These are phyloP conservation scores for Diaporthe citri DNA, from an alignment of 2,329 filamentous ascomycete genomes.

Conservation along the genomic window DNA sequence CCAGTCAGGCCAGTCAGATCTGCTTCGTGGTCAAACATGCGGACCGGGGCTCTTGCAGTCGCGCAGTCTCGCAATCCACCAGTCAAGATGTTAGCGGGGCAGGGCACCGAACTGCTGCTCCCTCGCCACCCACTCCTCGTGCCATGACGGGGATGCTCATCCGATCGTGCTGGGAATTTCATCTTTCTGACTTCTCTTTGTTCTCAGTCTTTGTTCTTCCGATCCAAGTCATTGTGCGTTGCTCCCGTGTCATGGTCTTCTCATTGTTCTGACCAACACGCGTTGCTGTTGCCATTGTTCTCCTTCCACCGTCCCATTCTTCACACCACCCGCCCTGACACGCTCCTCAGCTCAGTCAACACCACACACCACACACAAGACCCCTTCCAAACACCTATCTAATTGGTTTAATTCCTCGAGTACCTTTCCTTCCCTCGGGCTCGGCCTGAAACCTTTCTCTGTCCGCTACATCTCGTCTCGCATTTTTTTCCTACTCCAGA, in stretches of 20 bases:
- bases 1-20: conserved; percentile 39
- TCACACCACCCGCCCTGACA: neutral
- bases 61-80: conserved; percentile 3
- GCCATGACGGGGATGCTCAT: neutral
- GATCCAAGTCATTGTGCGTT: conserved; percentile 6
- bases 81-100: neutral
- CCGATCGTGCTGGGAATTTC: neutral
- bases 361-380: neutral
- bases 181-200: conserved; percentile 13
- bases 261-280: conserved; percentile 35
- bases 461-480: neutral
- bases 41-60: conserved; percentile 1
- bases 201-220: conserved; percentile 27
- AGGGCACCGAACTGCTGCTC: neutral
- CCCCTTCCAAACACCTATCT: neutral
- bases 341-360: neutral
- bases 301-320: conserved; percentile 24
- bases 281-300: conserved; percentile 31
- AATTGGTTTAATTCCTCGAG: conserved; percentile 11
- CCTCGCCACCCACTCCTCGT: neutral
- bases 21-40: conserved; percentile 34
- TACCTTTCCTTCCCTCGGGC: neutral
- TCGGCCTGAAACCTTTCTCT: conserved; percentile 13
- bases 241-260: conserved; percentile 21
- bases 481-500: neutral